phyloP scores from a whole-genome alignment of 495 filamentous ascomycete species.

The Penicillium malachiteum region DNA sequence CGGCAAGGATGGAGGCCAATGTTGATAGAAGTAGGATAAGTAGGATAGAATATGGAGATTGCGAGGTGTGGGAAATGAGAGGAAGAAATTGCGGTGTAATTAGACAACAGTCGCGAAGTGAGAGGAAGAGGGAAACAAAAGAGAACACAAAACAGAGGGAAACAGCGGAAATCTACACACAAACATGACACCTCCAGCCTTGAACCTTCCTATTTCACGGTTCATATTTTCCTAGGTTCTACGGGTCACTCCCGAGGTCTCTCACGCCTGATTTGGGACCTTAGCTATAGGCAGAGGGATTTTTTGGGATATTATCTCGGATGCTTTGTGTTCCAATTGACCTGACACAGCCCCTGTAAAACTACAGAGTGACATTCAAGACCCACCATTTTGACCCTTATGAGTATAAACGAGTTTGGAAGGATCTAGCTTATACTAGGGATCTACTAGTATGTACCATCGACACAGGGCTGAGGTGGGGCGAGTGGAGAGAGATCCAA shows the following conservation, averaged over 20 bases:
- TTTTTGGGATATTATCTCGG: not conserved
- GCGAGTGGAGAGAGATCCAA: not conserved
- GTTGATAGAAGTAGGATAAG: not conserved
- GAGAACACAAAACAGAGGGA: not conserved
- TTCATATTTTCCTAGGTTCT: not conserved
- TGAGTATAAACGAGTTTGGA: not conserved
- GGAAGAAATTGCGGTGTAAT: no score
- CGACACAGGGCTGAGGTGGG: not conserved
- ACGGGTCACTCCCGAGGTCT: not conserved
- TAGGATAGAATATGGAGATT: not conserved
- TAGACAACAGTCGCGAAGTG: not conserved
- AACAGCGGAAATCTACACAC: not conserved
- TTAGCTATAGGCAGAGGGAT: not conserved
- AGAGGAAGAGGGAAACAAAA: not conserved
- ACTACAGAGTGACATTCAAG: no score
- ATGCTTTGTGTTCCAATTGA: no score
- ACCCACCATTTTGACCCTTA: not conserved
- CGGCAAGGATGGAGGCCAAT: not conserved
- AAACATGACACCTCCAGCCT: constrained; percentile 6
- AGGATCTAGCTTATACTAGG: no score
- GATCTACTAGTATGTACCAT: no score
- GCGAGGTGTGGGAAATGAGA: not conserved
- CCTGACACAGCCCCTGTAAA: no score
- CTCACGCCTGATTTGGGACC: no score
- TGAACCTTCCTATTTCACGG: not conserved